Base-by-base conservation (phyloP, 768 basidiomycete genomes). In the Suillus fuscotomentosus region DNA sequence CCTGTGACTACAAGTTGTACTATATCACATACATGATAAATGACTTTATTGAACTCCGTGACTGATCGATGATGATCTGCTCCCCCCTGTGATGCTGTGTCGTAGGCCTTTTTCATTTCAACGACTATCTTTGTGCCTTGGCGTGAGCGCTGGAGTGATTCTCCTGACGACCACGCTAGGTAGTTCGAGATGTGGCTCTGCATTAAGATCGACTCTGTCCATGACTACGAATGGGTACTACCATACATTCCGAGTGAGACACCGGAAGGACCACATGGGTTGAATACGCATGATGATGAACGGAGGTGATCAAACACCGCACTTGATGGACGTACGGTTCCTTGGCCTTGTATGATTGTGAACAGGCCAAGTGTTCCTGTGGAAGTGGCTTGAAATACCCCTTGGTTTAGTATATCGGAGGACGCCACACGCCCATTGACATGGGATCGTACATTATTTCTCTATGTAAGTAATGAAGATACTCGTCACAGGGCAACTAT, bases 21-120 rank as follows among this genome's bases (percentile, higher is more conserved):
- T 41, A 14, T 13, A 24, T 24, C 48, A 39, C 22, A 56, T 55
- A 53, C 36, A 39, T 39, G 6, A 9, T 20, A 34, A 31, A 53
- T 34, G 31, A 34, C 9, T 9, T 31, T 41, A 41, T 41, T 41
- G 39, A 39, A 39, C 8, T 39, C 22, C 56, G 22, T 59, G 15
- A 36, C 55, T 56, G 38, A 41, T 54, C 15, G 38, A 56, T 38
- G 56, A 59, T 59, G 56, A 59, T 59, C 24, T 17, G 5, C 22
- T 10, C 20, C 38, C 20, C 38, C 57, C 57, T 59, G 57, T 11
- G 39, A 59, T 59, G 57, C 57, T 59, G 57, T 59, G 36, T 27
- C 1, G 5, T 13, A 22, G 14, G 3, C 17, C 34, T 20, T 13
- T n/a, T 41, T 41, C 42, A n/a, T 38, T 14, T 27, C 22, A 17